Evolutionary conservation across 495 filamentous ascomycete genomes (phyloP), one percentile per base, ranked within the genome.

Genomic region (Recurvomyces mirabilis): DNA sequence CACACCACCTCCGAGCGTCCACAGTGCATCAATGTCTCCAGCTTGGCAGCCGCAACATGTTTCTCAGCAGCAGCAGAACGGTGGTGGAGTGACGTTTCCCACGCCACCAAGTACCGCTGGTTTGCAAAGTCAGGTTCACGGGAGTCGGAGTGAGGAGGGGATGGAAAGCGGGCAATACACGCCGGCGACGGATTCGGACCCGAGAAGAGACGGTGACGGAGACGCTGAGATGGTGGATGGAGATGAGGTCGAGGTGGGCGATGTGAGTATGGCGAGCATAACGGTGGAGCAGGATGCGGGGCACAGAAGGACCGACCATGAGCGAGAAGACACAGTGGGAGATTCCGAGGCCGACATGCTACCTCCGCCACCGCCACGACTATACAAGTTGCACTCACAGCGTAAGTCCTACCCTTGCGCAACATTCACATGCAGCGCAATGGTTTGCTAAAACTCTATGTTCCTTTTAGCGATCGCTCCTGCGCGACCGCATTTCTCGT

Each of bases 401-500:
- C 53, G 65, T 68, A 64, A 66, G 65, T 51, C 37, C 53, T 36
- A 44, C 36, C 40, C 35, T 23, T 20, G 41, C 52, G 43, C 35
- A 45, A 14, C 44, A 42, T 54, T 43, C 41, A 41, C 54, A 39
- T 15, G 12, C 19, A 12, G 34, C 23, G 38, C 39, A 42, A 24
- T 25, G 6, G 39, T 25, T 11, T 56, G 53, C 47, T 46, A 47
- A 49, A 46, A 41, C 19, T 20, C 19, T 20, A 20, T 37, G 32
- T 35, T 41, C 35, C 2, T 39, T 46, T 56, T n/a, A 72, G 70
- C 63, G 31, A 57, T 68, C 49, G 40, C 59, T 22, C 47, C 52
- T 40, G 63, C 58, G 12, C 55, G 48, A 41, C 81, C 80, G 38
- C 72, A 80, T 56, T 71, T 72, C 25, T 68, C 71, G 37, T 60